Conservation (phyloP, 495 filamentous ascomycete genomes). For the Aspergillus sclerotiicarbonarius region DNA sequence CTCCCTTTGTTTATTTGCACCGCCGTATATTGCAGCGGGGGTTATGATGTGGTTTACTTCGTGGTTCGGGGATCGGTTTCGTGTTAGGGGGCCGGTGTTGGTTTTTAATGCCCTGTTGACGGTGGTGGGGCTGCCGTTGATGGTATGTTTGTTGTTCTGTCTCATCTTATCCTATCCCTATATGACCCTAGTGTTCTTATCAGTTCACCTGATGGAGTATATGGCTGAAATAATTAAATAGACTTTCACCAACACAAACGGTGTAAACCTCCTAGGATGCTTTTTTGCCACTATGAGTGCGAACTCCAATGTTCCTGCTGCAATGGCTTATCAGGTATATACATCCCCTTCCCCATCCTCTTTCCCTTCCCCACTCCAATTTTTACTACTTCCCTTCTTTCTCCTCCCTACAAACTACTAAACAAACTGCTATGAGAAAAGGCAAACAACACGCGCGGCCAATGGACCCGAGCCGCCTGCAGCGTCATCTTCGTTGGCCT, state of each 20-base stretch:
- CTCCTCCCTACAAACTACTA: no score
- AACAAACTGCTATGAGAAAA: slow-evolving; percentile 14
- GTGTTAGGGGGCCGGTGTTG: slow-evolving; percentile 49
- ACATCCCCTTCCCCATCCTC: no score
- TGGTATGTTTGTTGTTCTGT: slow-evolving; percentile 10
- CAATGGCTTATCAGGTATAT: slow-evolving; percentile 52
- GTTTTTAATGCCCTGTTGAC: slow-evolving; percentile 44
- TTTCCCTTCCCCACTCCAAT: no score
- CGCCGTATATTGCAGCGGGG: slow-evolving; percentile 38
- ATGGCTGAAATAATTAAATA: slow-evolving; percentile 12
- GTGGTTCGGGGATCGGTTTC: slow-evolving; percentile 47
- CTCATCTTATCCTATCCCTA: no score
- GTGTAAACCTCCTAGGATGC: slow-evolving; percentile 55
- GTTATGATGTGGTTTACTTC: slow-evolving; percentile 36
- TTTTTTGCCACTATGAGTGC: slow-evolving; percentile 56
- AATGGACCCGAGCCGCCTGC: slow-evolving; percentile 56
- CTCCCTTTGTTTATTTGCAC: slow-evolving; percentile 44
- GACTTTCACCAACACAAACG: slow-evolving; percentile 41
- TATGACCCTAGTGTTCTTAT: no score
- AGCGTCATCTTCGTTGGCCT: slow-evolving; percentile 46
- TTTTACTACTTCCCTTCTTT: no score
- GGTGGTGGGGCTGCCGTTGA: slow-evolving; percentile 42
- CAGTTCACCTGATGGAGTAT: no score
- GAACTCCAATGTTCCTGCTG: slow-evolving; percentile 53
- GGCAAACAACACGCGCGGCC: slow-evolving; percentile 57